Evolutionary conservation across 1,284 basidiomycete species (phyloP).

Genomic region (Singerocomus inundabilis): DNA sequence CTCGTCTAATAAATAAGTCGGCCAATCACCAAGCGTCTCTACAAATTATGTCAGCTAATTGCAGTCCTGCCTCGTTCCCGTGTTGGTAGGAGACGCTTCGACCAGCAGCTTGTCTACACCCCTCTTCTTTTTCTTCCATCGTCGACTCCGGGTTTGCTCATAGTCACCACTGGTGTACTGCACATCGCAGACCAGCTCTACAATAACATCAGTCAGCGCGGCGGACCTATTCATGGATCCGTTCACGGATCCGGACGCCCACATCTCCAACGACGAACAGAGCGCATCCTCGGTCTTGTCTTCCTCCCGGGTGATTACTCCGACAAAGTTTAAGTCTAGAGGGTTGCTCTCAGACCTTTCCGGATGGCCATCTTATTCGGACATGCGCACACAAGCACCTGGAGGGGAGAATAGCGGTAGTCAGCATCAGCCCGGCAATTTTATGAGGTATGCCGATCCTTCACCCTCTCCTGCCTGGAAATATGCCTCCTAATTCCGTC

Average conservation of each 20-base stretch:
- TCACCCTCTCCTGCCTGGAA: neutral
- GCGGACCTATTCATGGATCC: slow-evolving; percentile 8
- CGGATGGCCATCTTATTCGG: slow-evolving; percentile 18
- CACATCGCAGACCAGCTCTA: neutral
- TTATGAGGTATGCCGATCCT: slow-evolving; percentile 18
- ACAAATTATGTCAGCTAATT: slow-evolving; percentile 27
- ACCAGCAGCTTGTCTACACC: slow-evolving; percentile 3
- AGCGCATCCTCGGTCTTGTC: slow-evolving; percentile 1
- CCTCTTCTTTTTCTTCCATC: neutral
- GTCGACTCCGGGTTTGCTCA: neutral
- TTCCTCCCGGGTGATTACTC: slow-evolving; percentile 11
- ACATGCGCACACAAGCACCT: slow-evolving; percentile 17
- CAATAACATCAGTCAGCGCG: neutral
- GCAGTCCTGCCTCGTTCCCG: slow-evolving; percentile 16
- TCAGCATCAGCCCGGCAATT: slow-evolving; percentile 7
- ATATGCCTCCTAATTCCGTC: slow-evolving; percentile 1
- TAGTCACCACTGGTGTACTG: neutral
- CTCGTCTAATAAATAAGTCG: slow-evolving; percentile 1
- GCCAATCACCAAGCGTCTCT: slow-evolving; percentile 1
- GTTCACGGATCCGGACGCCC: slow-evolving; percentile 1
- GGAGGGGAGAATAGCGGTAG: slow-evolving; percentile 9
- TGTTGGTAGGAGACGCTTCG: slow-evolving; percentile 2
- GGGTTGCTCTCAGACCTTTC: slow-evolving; percentile 16
- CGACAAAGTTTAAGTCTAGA: slow-evolving; percentile 11
- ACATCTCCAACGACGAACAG: slow-evolving; percentile 6